Conservation (phyloP, 371 early-diverging fungal genomes). For the Edhazardia aedis region DNA sequence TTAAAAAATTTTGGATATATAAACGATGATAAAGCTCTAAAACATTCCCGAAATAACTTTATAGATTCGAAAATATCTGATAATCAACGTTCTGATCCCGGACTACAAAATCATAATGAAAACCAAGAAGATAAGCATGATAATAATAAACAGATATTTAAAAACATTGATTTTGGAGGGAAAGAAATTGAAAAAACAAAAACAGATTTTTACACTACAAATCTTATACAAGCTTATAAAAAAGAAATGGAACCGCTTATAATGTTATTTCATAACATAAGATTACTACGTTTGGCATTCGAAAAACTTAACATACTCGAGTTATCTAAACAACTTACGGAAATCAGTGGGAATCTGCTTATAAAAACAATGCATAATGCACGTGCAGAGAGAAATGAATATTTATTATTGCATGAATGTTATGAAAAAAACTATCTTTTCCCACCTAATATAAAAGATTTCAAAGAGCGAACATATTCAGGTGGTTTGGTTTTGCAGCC, state of each 20-base stretch:
- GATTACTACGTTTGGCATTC: constrained; percentile 3
- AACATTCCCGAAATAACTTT: no score
- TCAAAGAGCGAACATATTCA: constrained; percentile 70
- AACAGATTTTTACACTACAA: neutral
- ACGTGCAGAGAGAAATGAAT: constrained; percentile 91
- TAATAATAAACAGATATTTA: no score
- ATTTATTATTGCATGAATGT: constrained; percentile 79
- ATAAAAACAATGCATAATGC: constrained; percentile 59
- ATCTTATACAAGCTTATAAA: neutral
- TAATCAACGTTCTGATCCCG: no score
- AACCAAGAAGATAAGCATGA: no score
- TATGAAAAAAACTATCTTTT: constrained; percentile 43
- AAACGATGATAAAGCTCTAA: no score
- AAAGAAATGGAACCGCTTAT: no score
- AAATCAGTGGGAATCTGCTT: constrained; percentile 31
- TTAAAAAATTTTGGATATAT: no score
- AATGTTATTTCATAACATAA: no score
- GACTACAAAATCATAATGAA: no score
- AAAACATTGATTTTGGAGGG: no score
- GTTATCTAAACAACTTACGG: constrained; percentile 36
- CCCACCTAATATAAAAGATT: constrained; percentile 54
- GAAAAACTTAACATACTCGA: constrained; percentile 22
- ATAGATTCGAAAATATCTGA: no score
- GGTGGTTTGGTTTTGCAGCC: constrained; percentile 97
- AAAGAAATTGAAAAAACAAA: constrained; percentile 3